Evolutionary conservation across 169 alveolate genomes (phyloP), one percentile per base, ranked within the genome.

Genomic region (Plasmodium ovale): DNA sequence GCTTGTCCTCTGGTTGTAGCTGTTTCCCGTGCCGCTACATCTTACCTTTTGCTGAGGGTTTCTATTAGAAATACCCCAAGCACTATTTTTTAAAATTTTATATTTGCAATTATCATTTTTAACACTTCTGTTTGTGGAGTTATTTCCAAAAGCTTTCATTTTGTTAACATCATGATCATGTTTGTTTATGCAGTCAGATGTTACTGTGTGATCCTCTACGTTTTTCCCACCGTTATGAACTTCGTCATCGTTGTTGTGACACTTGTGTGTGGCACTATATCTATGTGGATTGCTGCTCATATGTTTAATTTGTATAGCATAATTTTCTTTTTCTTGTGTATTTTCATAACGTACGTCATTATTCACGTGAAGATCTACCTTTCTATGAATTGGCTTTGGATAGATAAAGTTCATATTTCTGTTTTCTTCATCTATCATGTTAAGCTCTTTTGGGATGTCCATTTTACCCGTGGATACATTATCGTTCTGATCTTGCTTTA

Each of bases 381-480:
- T 37, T 4, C 39, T 67, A 23, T 39, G 12, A 67, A n/a, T n/a
- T n/a, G n/a, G n/a, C n/a, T n/a, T n/a, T n/a, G n/a, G n/a, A n/a
- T n/a, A n/a, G n/a, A n/a, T n/a, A n/a, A n/a, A n/a, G n/a, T n/a
- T n/a, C n/a, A n/a, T n/a, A n/a, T n/a, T n/a, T n/a, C n/a, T n/a
- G n/a, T n/a, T 69, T 47, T 33, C 47, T 42, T 69, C 65, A 69
- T 69, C 47, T 69, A 10, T 12, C 31, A 42, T 35, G 31, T 42
- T 69, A 35, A 19, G 6, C 19, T 69, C 64, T 10, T 3, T 16
- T 3, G 19, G 14, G 1, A 35, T 2, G 16, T 31, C 3, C 12
- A 12, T 42, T 44, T 69, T 47, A 35, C 47, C 35, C 16, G 31
- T 23, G 7, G 21, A 27, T 4, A 64, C 23, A 25, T 44, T 10